These are phyloP conservation scores for Cystofilobasidium macerans DNA, from an alignment of 768 basidiomycete species.

Conservation along the genomic window DNA sequence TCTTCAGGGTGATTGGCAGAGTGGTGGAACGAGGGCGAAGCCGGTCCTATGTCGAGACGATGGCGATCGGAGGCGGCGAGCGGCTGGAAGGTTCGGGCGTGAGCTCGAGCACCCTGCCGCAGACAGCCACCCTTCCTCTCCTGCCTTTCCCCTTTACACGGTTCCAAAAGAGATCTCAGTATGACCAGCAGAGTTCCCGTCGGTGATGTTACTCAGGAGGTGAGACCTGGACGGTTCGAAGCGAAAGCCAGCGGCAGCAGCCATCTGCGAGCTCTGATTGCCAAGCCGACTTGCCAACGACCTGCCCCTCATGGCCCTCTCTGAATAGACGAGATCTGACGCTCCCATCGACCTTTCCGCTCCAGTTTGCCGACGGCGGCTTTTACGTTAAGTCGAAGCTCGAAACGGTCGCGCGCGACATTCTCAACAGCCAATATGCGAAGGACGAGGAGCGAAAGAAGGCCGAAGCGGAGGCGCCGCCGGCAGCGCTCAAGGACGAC, in stretches of 20 bases:
- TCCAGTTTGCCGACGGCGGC: background rate
- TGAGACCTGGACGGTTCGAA: too few species aligned
- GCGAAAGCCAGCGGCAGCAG: too few species aligned
- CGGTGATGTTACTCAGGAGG: background rate
- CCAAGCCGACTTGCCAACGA: too few species aligned
- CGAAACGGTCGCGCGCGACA: conserved; percentile 1
- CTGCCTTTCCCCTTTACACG: too few species aligned
- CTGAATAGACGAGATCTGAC: too few species aligned
- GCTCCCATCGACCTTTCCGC: background rate
- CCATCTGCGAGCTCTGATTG: too few species aligned
- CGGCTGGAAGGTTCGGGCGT: background rate
- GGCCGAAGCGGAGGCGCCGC: background rate
- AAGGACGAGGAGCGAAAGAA: background rate
- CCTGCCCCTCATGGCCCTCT: too few species aligned
- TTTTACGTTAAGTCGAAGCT: background rate
- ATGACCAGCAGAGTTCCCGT: background rate
- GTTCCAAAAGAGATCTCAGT: background rate
- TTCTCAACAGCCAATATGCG: background rate
- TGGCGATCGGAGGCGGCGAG: background rate
- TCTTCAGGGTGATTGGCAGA: too few species aligned
- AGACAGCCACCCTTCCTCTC: too few species aligned
- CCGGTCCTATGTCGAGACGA: background rate
- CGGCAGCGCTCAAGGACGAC: background rate
- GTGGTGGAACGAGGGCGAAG: background rate
- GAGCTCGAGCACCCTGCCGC: background rate